A percentile compares a stretch with the other conserved stretches of the same genome.
phyloP scores from a whole-genome alignment of 2,329 filamentous ascomycete genomes.

The Tolypocladium capitatum region DNA sequence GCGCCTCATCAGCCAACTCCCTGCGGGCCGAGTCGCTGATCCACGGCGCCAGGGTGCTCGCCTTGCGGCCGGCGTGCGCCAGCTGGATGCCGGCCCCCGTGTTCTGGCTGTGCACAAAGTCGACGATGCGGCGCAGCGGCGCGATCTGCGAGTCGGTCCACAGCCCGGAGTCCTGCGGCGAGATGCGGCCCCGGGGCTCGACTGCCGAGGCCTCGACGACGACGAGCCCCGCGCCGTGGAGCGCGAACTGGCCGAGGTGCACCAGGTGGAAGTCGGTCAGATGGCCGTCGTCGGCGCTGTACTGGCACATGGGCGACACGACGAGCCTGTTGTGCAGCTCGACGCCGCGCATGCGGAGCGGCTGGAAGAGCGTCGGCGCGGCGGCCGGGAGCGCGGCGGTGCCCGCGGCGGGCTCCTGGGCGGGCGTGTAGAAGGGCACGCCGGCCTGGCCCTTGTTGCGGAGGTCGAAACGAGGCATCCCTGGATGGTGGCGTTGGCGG shows the following conservation, averaged over 20 bases:
- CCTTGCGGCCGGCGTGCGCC: slow-evolving; percentile 65
- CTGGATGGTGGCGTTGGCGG: background rate
- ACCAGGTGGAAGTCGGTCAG: slow-evolving; percentile 70
- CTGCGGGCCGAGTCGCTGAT: slow-evolving; percentile 33
- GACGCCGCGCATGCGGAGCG: slow-evolving; percentile 39
- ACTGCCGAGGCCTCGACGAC: slow-evolving; percentile 72
- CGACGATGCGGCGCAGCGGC: slow-evolving; percentile 54
- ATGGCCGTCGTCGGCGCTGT: slow-evolving; percentile 48
- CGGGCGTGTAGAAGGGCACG: slow-evolving; percentile 41
- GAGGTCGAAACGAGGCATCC: slow-evolving; percentile 5
- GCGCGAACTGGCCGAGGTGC: slow-evolving; percentile 66
- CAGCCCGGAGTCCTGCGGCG: slow-evolving; percentile 64
- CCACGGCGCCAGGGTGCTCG: slow-evolving; percentile 50
- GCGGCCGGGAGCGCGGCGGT: slow-evolving; percentile 26
- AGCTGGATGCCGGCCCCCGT: slow-evolving; percentile 71
- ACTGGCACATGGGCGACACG: slow-evolving; percentile 50
- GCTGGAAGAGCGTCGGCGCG: slow-evolving; percentile 42
- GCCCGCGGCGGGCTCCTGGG: slow-evolving; percentile 36
- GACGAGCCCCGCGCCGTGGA: slow-evolving; percentile 60
- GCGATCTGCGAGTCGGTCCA: slow-evolving; percentile 78
- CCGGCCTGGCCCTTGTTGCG: slow-evolving; percentile 27
- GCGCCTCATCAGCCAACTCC: slow-evolving; percentile 37
- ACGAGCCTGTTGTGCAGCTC: slow-evolving; percentile 43
- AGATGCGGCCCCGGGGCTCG: slow-evolving; percentile 65
- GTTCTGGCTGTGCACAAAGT: slow-evolving; percentile 68